Conservation (phyloP, 2,329 filamentous ascomycete species). For the Fusarium gaditjirri region DNA sequence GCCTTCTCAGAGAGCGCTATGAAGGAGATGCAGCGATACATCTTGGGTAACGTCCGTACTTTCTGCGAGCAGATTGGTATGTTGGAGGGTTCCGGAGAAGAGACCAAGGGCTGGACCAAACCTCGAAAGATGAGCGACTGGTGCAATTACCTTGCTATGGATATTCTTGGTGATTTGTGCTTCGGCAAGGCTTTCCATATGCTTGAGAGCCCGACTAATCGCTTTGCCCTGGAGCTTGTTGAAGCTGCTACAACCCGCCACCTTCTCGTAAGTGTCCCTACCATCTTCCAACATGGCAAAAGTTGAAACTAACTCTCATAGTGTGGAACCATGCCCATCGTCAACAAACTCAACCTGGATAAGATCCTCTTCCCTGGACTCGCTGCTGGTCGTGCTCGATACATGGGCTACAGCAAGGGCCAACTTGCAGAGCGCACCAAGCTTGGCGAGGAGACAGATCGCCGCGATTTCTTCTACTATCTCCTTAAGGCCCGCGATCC, state of each 20-base stretch:
- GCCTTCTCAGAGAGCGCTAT: conserved; percentile 75
- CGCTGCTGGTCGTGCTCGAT: conserved; percentile 72
- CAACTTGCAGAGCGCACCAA: conserved; percentile 75
- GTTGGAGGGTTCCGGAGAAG: conserved; percentile 54
- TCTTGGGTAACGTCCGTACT: conserved; percentile 72
- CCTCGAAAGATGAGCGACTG: conserved; percentile 71
- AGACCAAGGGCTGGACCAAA: conserved; percentile 66
- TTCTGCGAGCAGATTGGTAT: conserved; percentile 70
- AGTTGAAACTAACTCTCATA: conserved; percentile 46
- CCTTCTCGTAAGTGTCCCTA: conserved; percentile 66
- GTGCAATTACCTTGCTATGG: conserved; percentile 72
- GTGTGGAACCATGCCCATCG: conserved; percentile 77
- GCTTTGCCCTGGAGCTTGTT: conserved; percentile 74
- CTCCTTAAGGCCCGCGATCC: conserved; percentile 77
- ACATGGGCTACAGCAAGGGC: conserved; percentile 76
- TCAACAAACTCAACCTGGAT: conserved; percentile 74
- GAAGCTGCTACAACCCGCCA: conserved; percentile 75
- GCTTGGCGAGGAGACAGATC: conserved; percentile 71
- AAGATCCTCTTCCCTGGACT: conserved; percentile 74
- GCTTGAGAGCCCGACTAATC: conserved; percentile 68
- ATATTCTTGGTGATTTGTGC: conserved; percentile 69
- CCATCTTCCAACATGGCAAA: not conserved
- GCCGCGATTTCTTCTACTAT: conserved; percentile 81
- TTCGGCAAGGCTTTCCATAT: conserved; percentile 72
- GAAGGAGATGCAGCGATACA: conserved; percentile 74